A percentile compares a stretch with the other conserved stretches of the same genome.
phyloP scores from a whole-genome alignment of 75 land plant genomes.

The Isoetes taiwanensis region DNA sequence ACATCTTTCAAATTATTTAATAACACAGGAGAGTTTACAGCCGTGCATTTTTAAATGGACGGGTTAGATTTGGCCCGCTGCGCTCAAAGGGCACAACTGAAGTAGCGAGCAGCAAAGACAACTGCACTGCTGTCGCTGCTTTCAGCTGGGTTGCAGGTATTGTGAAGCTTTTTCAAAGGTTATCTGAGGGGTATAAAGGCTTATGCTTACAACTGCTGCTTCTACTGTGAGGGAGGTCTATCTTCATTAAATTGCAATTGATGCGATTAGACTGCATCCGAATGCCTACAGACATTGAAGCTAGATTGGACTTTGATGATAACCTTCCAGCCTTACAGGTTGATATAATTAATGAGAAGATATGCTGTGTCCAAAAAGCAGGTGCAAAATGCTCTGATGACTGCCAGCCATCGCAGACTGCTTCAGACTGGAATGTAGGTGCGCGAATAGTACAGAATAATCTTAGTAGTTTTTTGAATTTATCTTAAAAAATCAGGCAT shows the following conservation, averaged over 20 bases:
- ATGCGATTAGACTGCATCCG: conserved; percentile 70
- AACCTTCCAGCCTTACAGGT: conserved; percentile 65
- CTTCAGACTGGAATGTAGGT: conserved; percentile 94
- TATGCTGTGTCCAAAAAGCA: conserved; percentile 38
- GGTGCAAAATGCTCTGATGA: conserved; percentile 62
- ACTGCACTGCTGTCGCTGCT: conserved; percentile 74
- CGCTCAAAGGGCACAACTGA: conserved; percentile 70
- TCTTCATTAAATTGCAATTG: conserved; percentile 65
- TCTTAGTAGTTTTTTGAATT: neutral
- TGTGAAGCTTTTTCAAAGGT: neutral
- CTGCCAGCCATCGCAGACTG: conserved; percentile 83
- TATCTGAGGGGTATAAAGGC: neutral
- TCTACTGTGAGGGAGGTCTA: conserved; percentile 65
- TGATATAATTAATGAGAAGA: conserved; percentile 34
- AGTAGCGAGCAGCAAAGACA: conserved; percentile 70
- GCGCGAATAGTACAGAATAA: neutral
- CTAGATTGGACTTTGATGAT: conserved; percentile 94
- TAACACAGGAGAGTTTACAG: conserved; percentile 95
- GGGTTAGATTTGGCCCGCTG: conserved; percentile 94
- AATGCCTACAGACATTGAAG: conserved; percentile 87
- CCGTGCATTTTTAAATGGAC: conserved; percentile 95
- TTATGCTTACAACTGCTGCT: neutral
- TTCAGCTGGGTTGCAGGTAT: conserved; percentile 82
- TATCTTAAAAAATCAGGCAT: too few species aligned
- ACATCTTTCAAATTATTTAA: too few species aligned